These are phyloP conservation scores for Aphanocladium album DNA, from an alignment of 2,329 filamentous ascomycete species.

Conservation along the genomic window DNA sequence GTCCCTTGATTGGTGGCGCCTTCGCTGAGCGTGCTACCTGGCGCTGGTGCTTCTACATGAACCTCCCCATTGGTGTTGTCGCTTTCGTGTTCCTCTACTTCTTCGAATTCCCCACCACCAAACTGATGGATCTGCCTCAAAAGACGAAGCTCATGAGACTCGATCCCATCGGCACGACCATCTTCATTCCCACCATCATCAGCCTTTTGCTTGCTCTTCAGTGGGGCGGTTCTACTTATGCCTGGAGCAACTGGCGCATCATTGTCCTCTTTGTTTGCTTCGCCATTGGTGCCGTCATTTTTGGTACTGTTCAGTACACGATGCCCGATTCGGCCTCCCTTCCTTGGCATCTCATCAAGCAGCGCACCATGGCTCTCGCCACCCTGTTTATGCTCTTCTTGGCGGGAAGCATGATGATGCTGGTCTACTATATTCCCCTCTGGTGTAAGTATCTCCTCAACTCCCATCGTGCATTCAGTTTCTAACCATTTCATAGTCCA, in stretches of 20 bases:
- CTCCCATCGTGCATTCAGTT: background rate
- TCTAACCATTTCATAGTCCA: slow-evolving; percentile 37
- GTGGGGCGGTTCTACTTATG: slow-evolving; percentile 53
- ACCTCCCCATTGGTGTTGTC: slow-evolving; percentile 31
- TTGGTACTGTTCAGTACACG: slow-evolving; percentile 47
- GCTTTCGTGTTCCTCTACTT: slow-evolving; percentile 44
- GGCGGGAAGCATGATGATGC: slow-evolving; percentile 47
- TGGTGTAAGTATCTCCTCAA: slow-evolving; percentile 42
- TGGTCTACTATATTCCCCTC: slow-evolving; percentile 49
- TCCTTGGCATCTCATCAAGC: slow-evolving; percentile 48
- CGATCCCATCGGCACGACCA: slow-evolving; percentile 54
- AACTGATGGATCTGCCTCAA: slow-evolving; percentile 22
- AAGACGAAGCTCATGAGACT: slow-evolving; percentile 45
- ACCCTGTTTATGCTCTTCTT: slow-evolving; percentile 43
- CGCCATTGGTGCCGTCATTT: slow-evolving; percentile 39
- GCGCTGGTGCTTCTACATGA: slow-evolving; percentile 13
- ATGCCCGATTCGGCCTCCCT: slow-evolving; percentile 53
- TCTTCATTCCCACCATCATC: slow-evolving; percentile 55
- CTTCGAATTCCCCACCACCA: slow-evolving; percentile 37
- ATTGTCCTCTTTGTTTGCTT: slow-evolving; percentile 51
- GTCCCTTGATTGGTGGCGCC: slow-evolving; percentile 21
- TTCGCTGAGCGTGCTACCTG: slow-evolving; percentile 16
- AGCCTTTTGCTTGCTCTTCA: slow-evolving; percentile 59
- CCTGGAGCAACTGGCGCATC: slow-evolving; percentile 49
- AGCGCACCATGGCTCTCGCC: slow-evolving; percentile 49